These are phyloP conservation scores for Ceratobasidium sp. DNA, from an alignment of 1,284 basidiomycete genomes.

Conservation along the genomic window DNA sequence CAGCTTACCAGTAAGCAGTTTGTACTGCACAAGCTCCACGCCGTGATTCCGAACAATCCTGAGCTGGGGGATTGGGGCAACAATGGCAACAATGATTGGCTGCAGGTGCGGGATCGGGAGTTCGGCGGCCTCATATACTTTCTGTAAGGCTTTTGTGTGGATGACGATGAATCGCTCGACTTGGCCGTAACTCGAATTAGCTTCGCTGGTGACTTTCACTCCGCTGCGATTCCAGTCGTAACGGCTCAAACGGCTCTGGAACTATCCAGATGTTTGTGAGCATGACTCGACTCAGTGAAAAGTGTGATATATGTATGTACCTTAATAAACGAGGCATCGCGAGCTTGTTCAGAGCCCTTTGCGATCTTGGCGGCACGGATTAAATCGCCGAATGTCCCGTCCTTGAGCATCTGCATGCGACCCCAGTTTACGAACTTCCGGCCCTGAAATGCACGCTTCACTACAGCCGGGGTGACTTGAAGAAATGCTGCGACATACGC, in stretches of 20 bases:
- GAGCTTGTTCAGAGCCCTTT: no score
- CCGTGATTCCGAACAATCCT: not conserved
- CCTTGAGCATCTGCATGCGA: not conserved
- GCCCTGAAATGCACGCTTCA: not conserved
- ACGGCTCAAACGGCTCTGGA: no score
- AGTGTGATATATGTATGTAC: no score
- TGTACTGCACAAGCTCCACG: slow-evolving; percentile 8
- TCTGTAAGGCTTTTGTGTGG: not conserved
- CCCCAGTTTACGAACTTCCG: not conserved
- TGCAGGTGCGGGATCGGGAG: not conserved
- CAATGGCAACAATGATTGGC: not conserved
- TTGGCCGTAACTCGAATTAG: not conserved
- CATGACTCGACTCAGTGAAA: no score
- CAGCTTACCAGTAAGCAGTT: not conserved
- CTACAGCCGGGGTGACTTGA: not conserved
- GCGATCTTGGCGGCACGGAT: no score
- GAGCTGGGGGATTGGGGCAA: not conserved
- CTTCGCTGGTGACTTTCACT: no score
- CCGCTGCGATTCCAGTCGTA: no score
- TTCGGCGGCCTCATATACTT: not conserved
- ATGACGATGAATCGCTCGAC: slow-evolving; percentile 4
- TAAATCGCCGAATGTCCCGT: not conserved
- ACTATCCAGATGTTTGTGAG: no score
- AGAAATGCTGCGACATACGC: not conserved
- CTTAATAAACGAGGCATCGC: no score